These are phyloP conservation scores for Fonsecaea nubica DNA, from an alignment of 2,329 filamentous ascomycete genomes.

Conservation along the genomic window DNA sequence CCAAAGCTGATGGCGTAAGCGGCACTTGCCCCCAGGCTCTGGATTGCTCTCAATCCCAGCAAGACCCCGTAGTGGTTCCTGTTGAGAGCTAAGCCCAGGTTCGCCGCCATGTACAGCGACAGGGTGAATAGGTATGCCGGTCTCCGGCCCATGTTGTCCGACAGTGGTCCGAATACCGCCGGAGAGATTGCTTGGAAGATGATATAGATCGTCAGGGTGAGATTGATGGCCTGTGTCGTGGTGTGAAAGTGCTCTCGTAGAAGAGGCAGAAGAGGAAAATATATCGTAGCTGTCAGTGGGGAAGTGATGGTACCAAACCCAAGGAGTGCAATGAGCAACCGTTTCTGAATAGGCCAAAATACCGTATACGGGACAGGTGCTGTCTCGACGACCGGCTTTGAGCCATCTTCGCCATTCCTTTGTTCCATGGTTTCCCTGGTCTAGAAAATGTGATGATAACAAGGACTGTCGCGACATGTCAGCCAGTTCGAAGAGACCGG, in stretches of 20 bases:
- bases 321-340: constrained; percentile 22
- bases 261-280: constrained; percentile 53
- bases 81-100: constrained; percentile 50
- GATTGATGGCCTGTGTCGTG: constrained; percentile 31
- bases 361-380: constrained; percentile 20
- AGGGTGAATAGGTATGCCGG: constrained; percentile 57
- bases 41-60: constrained; percentile 49
- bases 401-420: neutral
- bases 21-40: constrained; percentile 52
- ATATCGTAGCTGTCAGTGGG: constrained; percentile 60
- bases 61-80: constrained; percentile 46
- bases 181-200: constrained; percentile 61
- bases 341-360: constrained; percentile 16
- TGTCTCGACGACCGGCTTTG: neutral
- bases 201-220: constrained; percentile 46
- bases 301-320: constrained; percentile 42
- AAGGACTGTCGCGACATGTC: neutral
- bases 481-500: neutral
- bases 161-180: constrained; percentile 58
- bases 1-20: constrained; percentile 51
- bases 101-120: constrained; percentile 51
- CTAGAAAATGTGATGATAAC: neutral
- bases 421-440: neutral
- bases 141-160: constrained; percentile 57
- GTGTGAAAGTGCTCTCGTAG: constrained; percentile 48